phyloP scores from a whole-genome alignment of 1,284 basidiomycete species.

The Pseudomicrostroma phylloplanum region DNA sequence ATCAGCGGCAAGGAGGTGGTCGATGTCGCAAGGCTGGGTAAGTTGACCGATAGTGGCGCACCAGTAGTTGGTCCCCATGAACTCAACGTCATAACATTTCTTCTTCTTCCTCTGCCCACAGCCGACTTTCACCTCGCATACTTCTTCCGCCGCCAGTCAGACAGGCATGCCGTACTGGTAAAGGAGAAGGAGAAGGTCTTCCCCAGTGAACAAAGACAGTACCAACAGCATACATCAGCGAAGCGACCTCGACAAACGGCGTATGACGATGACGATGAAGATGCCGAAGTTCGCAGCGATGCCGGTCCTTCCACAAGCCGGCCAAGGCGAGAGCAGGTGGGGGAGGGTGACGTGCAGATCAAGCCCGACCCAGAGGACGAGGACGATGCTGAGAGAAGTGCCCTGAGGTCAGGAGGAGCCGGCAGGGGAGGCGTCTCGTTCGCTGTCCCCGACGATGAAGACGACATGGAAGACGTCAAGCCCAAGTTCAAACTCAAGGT shows the following conservation, averaged over 20 bases:
- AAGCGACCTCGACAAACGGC: no score
- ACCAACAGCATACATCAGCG: not conserved
- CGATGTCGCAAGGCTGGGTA: constrained; percentile 44
- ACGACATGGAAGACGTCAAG: not conserved
- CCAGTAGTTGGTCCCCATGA: no score
- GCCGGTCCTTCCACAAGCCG: no score
- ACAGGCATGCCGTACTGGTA: constrained; percentile 55
- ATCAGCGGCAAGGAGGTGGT: constrained; percentile 45
- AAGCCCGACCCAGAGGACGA: constrained; percentile 4
- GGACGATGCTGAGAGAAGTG: not conserved
- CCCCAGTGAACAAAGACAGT: not conserved
- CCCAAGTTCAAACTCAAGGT: constrained; percentile 7
- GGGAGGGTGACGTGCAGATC: not conserved
- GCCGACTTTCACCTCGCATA: constrained; percentile 49
- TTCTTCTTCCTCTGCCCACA: no score
- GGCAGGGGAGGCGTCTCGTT: not conserved
- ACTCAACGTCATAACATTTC: no score
- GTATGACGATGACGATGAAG: not conserved
- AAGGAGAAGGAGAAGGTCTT: constrained; percentile 54
- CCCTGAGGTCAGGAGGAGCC: not conserved
- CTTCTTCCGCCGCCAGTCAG: constrained; percentile 49
- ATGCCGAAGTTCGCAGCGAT: not conserved
- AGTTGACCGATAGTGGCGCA: no score
- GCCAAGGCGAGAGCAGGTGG: not conserved
- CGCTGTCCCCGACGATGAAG: not conserved